Base-by-base conservation (phyloP, 1,284 basidiomycete genomes). In the Moesziomyces sp. region DNA sequence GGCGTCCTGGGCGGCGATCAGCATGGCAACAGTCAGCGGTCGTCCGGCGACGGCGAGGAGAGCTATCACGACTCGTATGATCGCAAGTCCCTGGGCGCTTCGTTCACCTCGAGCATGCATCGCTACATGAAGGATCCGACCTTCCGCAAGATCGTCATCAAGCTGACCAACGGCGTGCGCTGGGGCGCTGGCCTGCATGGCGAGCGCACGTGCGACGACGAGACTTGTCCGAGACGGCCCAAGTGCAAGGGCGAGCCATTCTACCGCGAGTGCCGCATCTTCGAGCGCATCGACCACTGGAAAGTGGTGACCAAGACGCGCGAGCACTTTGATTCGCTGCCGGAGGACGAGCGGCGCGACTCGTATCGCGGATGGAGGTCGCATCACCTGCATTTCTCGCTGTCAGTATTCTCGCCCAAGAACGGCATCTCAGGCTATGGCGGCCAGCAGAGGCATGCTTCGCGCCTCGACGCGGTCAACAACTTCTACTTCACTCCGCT, bases 341-440 rank as follows among this genome's bases (percentile, higher is more conserved):
- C 80, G 6, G 57, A 65, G 13, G 67, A 69, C 18, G 72, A 84
- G 24, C 76, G 76, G 49, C 53, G 46, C 42, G 95, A 99, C 85
- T 95, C 94, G 0, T 97, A 90, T 84, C 89, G 89, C 62, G 92
- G 89, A 2, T 98, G 97, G 86, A 90, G 96, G 35, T 97, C 94
- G 9, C 91, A 98, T 85, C 97, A 93, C 83, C 90, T 97, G 62
- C 96, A 99, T 85, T 89, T 97, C 57, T 94, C 94, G 0, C 87
- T 96, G 48, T 97, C 94, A 0, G 87, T 97, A 65, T 89, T 89
- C 40, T 93, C 93, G 6, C 77, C 77, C 9, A 70, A 72, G 62
- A 59, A 58, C 11, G 58, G 74, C 78, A 61, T 83, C 72, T 59
- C 76, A 84, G 77, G 81, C 71, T 62, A 71, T 56, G 16, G 60